Percentiles rank a stretch among this genome's conserved stretches.
Conservation (phyloP, 2,329 filamentous ascomycete species). For the Aspergillus flavus region DNA sequence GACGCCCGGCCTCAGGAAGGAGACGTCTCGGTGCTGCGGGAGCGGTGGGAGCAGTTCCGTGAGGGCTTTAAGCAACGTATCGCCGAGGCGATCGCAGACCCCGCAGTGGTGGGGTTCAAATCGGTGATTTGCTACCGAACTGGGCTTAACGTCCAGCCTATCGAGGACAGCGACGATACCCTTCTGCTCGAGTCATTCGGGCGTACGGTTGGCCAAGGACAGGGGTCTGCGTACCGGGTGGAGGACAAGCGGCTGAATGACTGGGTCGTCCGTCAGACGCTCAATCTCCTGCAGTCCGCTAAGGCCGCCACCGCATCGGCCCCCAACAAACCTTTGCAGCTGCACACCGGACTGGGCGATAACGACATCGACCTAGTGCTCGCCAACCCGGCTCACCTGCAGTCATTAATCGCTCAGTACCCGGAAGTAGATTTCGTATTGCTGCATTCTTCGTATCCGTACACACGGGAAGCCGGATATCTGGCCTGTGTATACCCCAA, state of each 20-base stretch:
- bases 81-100: constrained; percentile 60
- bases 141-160: constrained; percentile 65
- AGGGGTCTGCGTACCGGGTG: constrained; percentile 43
- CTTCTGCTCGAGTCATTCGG: constrained; percentile 32
- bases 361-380: constrained; percentile 71
- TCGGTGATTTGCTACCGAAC: constrained; percentile 80
- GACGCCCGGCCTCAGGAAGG: constrained; percentile 34
- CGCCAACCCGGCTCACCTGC: constrained; percentile 74
- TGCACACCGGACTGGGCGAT: constrained; percentile 82
- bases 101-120: constrained; percentile 77
- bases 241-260: constrained; percentile 69
- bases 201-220: constrained; percentile 30
- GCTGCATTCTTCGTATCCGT: constrained; percentile 80
- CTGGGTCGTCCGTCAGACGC: constrained; percentile 66
- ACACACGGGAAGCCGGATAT: constrained; percentile 76
- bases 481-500: constrained; percentile 76
- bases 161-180: constrained; percentile 44
- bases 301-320: constrained; percentile 36
- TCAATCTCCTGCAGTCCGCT: constrained; percentile 57
- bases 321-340: constrained; percentile 72
- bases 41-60: constrained; percentile 28
- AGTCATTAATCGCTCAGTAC: constrained; percentile 71
- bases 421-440: constrained; percentile 73
- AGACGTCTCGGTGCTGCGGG: constrained; percentile 18
- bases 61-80: constrained; percentile 49